Evolutionary conservation across 352 stramenopile genomes (phyloP), one percentile per base, ranked within the genome.

Genomic region (Lagenidium sp.): DNA sequence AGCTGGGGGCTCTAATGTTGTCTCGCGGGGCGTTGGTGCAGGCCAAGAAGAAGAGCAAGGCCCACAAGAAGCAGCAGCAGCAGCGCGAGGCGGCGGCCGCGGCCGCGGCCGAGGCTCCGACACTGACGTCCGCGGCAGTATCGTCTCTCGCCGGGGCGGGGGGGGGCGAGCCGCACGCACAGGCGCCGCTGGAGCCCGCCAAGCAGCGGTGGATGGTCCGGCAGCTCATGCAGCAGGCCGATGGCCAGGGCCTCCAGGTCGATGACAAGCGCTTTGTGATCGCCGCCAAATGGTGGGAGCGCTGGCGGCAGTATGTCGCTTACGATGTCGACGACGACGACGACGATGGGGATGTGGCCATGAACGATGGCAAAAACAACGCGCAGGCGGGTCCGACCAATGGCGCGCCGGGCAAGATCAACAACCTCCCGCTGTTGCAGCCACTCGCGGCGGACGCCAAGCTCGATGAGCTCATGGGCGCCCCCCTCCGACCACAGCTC

Each of bases 211-310:
- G 44, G 18, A 67, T 87, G 36, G 54, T 87, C 22, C 60, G 63
- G 53, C 64, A 73, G 18, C 65, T 87, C 7, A 63, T 78, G 44
- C 55, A 58, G 23, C 75, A 85, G 50, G 75, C 75, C 19, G 69
- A 84, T 28, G 23, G 25, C 16, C 25, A 36, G 11, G 40, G 75
- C 3, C 63, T 91, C 38, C 76, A 86, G 52, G 57, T 86, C 15
- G 79, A 69, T 18, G 79, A 91, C 44, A 85, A 81, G 50, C 79
- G 74, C 42, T 91, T 77, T 46, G 66, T 91, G 42, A 50, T 91
- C 28, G 66, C 69, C 23, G 72, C 68, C 57, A 87, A 87, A 55
- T 91, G 79, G 79, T 91, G 79, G 79, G 59, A 91, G 49, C 66
- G 72, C 38, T 91, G 79, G 79, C 70, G 67, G 30, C 61, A 82